A percentile compares a stretch with the other conserved stretches of the same genome.
phyloP scores from a whole-genome alignment of 2,329 filamentous ascomycete genomes.

The Penicillium sp. region DNA sequence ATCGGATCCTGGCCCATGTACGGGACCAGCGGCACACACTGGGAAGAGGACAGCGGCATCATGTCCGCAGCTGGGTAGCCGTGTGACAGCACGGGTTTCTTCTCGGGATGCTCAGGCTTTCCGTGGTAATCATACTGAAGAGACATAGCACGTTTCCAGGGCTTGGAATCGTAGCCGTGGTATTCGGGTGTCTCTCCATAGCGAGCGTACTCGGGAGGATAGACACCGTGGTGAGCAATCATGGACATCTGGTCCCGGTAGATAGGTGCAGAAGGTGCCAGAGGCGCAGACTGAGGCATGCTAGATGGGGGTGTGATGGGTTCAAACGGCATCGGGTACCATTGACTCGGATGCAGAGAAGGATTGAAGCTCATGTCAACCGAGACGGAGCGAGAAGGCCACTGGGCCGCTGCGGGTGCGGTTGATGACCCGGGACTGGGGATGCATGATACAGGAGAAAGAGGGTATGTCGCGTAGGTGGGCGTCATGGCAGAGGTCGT shows the following conservation, averaged over 20 bases:
- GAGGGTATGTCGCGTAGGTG: constrained; percentile 25
- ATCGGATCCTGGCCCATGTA: constrained; percentile 25
- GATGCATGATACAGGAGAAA: constrained; percentile 28
- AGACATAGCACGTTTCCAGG: constrained; percentile 30
- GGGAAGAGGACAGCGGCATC: constrained; percentile 21
- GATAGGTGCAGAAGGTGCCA: constrained; percentile 20
- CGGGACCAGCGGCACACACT: constrained; percentile 27
- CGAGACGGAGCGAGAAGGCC: constrained; percentile 18
- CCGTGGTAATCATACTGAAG: constrained; percentile 23
- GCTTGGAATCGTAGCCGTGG: constrained; percentile 22
- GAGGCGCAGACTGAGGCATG: constrained; percentile 23
- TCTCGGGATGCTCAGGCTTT: constrained; percentile 5
- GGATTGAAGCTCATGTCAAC: constrained; percentile 23
- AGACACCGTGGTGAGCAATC: constrained; percentile 20
- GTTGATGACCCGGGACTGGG: constrained; percentile 25
- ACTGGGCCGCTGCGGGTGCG: constrained; percentile 15
- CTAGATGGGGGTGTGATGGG: constrained; percentile 19
- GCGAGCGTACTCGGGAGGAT: constrained; percentile 19
- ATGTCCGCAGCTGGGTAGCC: constrained; percentile 14
- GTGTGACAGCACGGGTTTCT: constrained; percentile 9
- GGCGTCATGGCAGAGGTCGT: constrained; percentile 25
- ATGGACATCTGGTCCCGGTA: constrained; percentile 25
- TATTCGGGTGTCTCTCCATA: constrained; percentile 19
- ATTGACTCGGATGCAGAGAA: constrained; percentile 21
- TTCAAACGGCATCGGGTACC: constrained; percentile 30